These are phyloP conservation scores for Botrytis fabae DNA, from an alignment of 2,329 filamentous ascomycete species.

Conservation along the genomic window DNA sequence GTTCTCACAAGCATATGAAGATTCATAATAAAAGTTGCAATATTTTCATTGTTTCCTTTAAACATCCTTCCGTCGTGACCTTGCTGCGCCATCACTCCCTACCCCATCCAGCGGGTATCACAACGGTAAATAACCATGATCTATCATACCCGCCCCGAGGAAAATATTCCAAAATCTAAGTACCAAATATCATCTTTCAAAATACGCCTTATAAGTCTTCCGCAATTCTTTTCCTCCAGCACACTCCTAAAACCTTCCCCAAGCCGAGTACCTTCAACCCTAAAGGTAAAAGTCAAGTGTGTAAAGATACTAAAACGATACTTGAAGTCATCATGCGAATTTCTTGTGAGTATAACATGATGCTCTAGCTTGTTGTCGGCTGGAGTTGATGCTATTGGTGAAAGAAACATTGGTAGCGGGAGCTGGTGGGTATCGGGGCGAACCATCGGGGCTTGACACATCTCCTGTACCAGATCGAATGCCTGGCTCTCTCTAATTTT, in stretches of 20 bases:
- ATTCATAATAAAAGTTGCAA: background rate
- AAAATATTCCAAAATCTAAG: background rate
- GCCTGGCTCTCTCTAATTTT: background rate
- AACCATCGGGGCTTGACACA: background rate
- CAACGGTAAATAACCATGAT: background rate
- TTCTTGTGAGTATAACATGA: background rate
- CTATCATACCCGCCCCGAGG: background rate
- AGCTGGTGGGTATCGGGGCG: background rate
- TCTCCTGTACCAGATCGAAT: too few relatives aligned
- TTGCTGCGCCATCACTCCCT: background rate
- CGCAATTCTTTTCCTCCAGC: background rate
- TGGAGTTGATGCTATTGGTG: background rate
- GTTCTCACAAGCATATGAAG: background rate
- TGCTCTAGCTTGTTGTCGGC: background rate
- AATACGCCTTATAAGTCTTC: background rate
- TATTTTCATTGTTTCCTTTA: background rate
- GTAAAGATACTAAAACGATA: background rate
- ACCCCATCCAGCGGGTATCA: background rate
- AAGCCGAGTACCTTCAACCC: background rate
- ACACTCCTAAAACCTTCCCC: too few relatives aligned
- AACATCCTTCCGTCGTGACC: background rate
- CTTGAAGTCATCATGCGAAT: background rate
- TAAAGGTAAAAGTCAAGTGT: background rate
- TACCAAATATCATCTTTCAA: background rate
- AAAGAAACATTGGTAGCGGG: background rate